phyloP scores from a whole-genome alignment of 148 eudicot species.

The Camellia granthamiana region DNA sequence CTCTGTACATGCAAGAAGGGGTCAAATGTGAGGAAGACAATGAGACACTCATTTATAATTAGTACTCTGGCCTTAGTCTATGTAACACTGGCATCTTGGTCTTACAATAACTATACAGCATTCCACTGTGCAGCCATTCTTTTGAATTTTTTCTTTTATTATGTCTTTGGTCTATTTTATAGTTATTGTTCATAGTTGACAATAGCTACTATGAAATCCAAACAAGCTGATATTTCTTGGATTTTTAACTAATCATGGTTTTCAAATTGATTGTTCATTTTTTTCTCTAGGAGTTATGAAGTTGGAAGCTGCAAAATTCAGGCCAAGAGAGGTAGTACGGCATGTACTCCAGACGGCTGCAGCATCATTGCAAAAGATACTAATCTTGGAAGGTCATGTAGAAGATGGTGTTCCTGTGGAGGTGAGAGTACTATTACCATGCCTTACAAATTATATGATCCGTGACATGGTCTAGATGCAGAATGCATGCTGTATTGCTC shows the following conservation, averaged over 20 bases:
- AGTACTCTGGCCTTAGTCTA: not conserved
- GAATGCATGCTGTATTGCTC: not conserved
- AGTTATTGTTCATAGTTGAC: not conserved
- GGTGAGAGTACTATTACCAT: slow-evolving; percentile 35
- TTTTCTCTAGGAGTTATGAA: slow-evolving; percentile 69
- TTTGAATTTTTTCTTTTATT: not conserved
- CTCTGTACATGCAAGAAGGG: not conserved
- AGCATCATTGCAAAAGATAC: slow-evolving; percentile 76
- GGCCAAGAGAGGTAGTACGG: slow-evolving; percentile 90
- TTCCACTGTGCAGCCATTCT: not conserved
- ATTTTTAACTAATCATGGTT: not conserved
- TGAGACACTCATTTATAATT: not conserved
- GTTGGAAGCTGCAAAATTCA: slow-evolving; percentile 88
- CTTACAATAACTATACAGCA: not conserved
- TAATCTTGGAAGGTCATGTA: slow-evolving; percentile 79
- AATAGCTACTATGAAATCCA: not conserved
- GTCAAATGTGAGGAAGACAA: not conserved
- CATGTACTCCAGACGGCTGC: slow-evolving; percentile 95
- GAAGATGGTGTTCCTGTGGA: slow-evolving; percentile 77
- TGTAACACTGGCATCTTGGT: not conserved
- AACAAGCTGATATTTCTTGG: not conserved
- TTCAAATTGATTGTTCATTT: not conserved
- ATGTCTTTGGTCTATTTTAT: not conserved
- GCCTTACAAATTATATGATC: not conserved
- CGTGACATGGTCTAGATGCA: not conserved